Percentiles rank a stretch among this genome's conserved stretches.
Evolutionary conservation across 768 basidiomycete species (phyloP).

Genomic region (Rhodotorula taiwanensis): DNA sequence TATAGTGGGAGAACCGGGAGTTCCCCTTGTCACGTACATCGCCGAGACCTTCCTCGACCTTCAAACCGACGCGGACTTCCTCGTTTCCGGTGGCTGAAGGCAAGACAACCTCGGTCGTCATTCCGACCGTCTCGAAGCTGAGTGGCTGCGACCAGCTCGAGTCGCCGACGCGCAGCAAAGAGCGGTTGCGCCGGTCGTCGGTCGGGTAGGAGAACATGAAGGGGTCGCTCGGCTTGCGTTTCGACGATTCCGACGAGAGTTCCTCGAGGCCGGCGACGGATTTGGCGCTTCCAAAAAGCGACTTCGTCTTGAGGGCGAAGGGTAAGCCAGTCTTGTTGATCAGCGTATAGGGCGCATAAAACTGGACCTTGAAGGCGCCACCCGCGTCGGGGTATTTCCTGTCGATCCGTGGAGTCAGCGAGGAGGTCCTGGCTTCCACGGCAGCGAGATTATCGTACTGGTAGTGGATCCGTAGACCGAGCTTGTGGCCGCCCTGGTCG

Average conservation of each 20-base stretch:
- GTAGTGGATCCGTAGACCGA: slow-evolving; percentile 80
- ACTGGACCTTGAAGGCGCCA: slow-evolving; percentile 90
- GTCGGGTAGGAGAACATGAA: slow-evolving; percentile 71
- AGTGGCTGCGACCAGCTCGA: slow-evolving; percentile 87
- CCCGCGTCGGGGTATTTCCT: slow-evolving; percentile 78
- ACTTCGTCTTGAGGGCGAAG: slow-evolving; percentile 61
- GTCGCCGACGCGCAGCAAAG: slow-evolving; percentile 68
- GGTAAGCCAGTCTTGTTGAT: slow-evolving; percentile 88
- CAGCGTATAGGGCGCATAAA: slow-evolving; percentile 82
- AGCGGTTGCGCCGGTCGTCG: slow-evolving; percentile 71
- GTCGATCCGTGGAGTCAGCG: neutral
- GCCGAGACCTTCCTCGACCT: slow-evolving; percentile 88
- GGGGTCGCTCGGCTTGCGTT: slow-evolving; percentile 26
- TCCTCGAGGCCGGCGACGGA: slow-evolving; percentile 74
- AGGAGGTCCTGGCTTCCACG: no score
- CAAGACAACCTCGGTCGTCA: slow-evolving; percentile 75
- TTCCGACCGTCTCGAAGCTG: slow-evolving; percentile 82
- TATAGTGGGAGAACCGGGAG: no score
- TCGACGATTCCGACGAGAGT: slow-evolving; percentile 41
- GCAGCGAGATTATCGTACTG: no score
- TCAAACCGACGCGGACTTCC: slow-evolving; percentile 69
- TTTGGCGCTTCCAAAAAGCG: slow-evolving; percentile 55
- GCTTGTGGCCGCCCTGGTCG: slow-evolving; percentile 66
- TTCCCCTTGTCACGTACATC: no score
- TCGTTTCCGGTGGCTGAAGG: slow-evolving; percentile 57